Base-by-base conservation (phyloP, 129 eudicot genomes). In the Flaveria bidentis region DNA sequence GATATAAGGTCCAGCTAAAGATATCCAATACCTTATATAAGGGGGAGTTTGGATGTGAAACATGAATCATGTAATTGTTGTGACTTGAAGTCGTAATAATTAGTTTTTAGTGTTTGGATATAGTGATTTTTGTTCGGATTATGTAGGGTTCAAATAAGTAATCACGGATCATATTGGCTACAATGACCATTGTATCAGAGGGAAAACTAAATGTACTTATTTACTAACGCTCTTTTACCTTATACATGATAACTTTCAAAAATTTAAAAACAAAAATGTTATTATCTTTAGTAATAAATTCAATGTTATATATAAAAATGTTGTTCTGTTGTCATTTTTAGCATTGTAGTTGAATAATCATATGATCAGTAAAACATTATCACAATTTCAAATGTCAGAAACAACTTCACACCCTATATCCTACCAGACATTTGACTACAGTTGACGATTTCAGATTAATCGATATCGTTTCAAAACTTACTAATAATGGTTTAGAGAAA, bases 11-110 rank as follows among this genome's bases (percentile, higher is more conserved):
- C 64, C 39, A 68, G 28, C 47, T 46, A 14, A 58, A 57, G 39
- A 45, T n/a, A 25, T 39, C 44, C 60, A 74, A 36, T 74, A 18
- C 65, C 65, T 58, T 58, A 18, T 22, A 57, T 23, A 20, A 20
- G 14, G 15, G 65, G 65, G 15, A 4, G n/a, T 25, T 61, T 26
- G 17, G 39, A 61, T 15, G 69, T 15, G 47, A 1, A 41, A 51
- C 61, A 55, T 72, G 67, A 36, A 36, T 53, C n/a, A 53, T 73
- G 2, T 42, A 36, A 69, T 15, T 46, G 46, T 14, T 15, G 46
- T 23, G 26, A 51, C 50, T 7, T 71, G 20, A 50, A 71, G 61
- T 50, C 2, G 64, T 25, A 60, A 60, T 26, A 26, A 12, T 60
- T 10, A 60, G 62, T 52, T 28, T 70, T 71, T 11, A 52, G n/a